phyloP scores from a whole-genome alignment of 73 alveolate species.

The Diophrys sp. region DNA sequence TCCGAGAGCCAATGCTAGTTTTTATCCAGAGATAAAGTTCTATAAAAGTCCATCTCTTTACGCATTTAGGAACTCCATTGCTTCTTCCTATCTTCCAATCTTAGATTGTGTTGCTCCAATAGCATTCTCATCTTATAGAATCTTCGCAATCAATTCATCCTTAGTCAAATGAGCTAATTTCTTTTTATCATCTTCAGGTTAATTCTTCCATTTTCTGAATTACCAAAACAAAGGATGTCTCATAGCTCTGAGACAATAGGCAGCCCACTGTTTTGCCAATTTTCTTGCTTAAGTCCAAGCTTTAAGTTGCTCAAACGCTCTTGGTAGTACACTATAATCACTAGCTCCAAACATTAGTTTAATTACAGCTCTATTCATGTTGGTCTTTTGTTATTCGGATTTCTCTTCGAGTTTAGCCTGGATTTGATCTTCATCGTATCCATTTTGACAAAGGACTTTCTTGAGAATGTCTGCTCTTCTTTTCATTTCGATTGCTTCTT shows the following conservation, averaged over 20 bases:
- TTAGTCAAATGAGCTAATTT: constrained; percentile 18
- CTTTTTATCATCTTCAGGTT: constrained; percentile 23
- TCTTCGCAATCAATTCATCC: constrained; percentile 48
- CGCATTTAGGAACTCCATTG: constrained; percentile 34
- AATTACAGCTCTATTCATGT: constrained; percentile 44
- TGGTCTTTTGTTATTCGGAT: constrained; percentile 18
- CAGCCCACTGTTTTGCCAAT: constrained; percentile 18
- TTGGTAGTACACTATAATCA: constrained; percentile 50
- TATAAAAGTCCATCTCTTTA: constrained; percentile 45
- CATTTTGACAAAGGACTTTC: constrained; percentile 37
- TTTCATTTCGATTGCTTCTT: constrained; percentile 41
- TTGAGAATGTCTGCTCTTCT: constrained; percentile 39
- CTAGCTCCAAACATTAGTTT: constrained; percentile 39
- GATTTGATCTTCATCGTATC: constrained; percentile 40
- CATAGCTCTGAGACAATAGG: constrained; percentile 10
- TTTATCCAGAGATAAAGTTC: constrained; percentile 42
- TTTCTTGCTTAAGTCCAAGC: constrained; percentile 53
- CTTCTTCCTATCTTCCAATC: constrained; percentile 24
- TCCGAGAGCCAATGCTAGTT: constrained; percentile 42
- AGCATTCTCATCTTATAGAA: constrained; percentile 35
- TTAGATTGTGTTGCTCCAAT: constrained; percentile 39
- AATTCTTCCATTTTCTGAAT: constrained; percentile 57
- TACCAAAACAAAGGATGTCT: constrained; percentile 39
- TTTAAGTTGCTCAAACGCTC: constrained; percentile 53
- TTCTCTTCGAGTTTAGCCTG: constrained; percentile 16